Conservation (phyloP, 2,329 filamentous ascomycete genomes). For the Aspergillus calidoustus region DNA sequence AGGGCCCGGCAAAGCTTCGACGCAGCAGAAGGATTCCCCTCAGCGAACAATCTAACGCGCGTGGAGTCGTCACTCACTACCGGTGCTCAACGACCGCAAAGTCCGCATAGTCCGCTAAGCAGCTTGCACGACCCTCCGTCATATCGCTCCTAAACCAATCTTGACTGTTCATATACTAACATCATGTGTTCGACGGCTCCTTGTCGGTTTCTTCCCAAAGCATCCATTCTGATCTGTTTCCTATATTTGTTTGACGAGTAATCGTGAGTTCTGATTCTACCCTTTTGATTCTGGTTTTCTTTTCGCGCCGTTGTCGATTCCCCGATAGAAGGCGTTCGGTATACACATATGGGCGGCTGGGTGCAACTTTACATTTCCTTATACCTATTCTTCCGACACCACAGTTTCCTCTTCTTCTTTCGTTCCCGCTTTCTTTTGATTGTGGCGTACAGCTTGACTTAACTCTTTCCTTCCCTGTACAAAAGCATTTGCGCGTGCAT, state of each 20-base stretch:
- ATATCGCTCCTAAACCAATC: slow-evolving; percentile 35
- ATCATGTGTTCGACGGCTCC: slow-evolving; percentile 22
- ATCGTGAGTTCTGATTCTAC: slow-evolving; percentile 25
- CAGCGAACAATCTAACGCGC: slow-evolving; percentile 79
- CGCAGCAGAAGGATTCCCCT: slow-evolving; percentile 87
- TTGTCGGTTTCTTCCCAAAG: slow-evolving; percentile 23
- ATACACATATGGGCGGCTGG: slow-evolving; percentile 39
- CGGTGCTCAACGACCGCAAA: slow-evolving; percentile 32
- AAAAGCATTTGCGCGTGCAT: slow-evolving; percentile 35
- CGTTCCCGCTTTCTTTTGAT: slow-evolving; percentile 14
- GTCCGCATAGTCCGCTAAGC: slow-evolving; percentile 40
- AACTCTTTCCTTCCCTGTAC: slow-evolving; percentile 32
- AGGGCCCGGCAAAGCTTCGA: slow-evolving; percentile 82
- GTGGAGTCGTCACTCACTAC: slow-evolving; percentile 70
- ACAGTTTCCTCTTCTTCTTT: slow-evolving; percentile 12
- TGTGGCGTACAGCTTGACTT: slow-evolving; percentile 15
- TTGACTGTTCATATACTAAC: slow-evolving; percentile 35
- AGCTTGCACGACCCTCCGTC: slow-evolving; percentile 37
- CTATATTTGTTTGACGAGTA: slow-evolving; percentile 35
- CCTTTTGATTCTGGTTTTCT: slow-evolving; percentile 5
- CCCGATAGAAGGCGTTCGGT: slow-evolving; percentile 47
- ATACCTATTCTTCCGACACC: slow-evolving; percentile 17
- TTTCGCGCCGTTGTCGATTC: slow-evolving; percentile 37
- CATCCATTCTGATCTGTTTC: slow-evolving; percentile 29
- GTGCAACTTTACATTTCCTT: slow-evolving; percentile 33